A percentile compares a stretch with the other conserved stretches of the same genome.
phyloP scores from a whole-genome alignment of 352 stramenopile species.

The Phytophthora agathidicida region DNA sequence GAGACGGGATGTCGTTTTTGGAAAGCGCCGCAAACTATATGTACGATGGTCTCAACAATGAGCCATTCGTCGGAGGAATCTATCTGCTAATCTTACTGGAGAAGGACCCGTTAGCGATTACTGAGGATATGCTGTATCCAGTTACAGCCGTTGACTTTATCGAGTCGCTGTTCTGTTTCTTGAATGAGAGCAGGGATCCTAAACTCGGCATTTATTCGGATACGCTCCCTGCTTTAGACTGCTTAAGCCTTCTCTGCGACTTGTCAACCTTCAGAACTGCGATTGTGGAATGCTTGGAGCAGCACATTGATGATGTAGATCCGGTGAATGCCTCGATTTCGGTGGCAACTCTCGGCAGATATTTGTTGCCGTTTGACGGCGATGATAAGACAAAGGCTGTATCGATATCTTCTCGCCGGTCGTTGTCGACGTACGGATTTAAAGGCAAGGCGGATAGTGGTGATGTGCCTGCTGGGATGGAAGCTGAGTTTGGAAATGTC shows the following conservation, averaged over 20 bases:
- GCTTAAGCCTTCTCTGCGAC: constrained; percentile 72
- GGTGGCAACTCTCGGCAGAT: constrained; percentile 73
- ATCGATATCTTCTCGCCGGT: constrained; percentile 80
- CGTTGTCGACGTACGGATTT: constrained; percentile 79
- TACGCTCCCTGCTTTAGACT: constrained; percentile 74
- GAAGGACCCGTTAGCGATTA: constrained; percentile 53
- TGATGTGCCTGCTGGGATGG: constrained; percentile 45
- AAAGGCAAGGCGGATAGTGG: constrained; percentile 45
- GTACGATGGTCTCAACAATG: constrained; percentile 79
- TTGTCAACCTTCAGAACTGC: constrained; percentile 57
- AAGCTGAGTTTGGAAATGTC: constrained; percentile 76
- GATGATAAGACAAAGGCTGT: constrained; percentile 54
- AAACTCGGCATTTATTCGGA: constrained; percentile 79
- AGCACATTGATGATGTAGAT: constrained; percentile 65
- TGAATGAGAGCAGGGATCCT: constrained; percentile 81
- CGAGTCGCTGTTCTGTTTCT: constrained; percentile 70
- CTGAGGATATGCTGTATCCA: constrained; percentile 58
- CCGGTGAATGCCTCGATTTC: constrained; percentile 74
- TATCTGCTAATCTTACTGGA: constrained; percentile 75
- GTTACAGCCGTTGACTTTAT: constrained; percentile 64
- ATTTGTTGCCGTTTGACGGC: constrained; percentile 76
- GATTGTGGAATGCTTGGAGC: constrained; percentile 71
- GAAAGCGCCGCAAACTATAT: constrained; percentile 78
- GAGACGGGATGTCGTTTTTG: constrained; percentile 66
- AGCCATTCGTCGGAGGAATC: constrained; percentile 73